phyloP scores from a whole-genome alignment of 164 flowering plant species.

The Piper longum region DNA sequence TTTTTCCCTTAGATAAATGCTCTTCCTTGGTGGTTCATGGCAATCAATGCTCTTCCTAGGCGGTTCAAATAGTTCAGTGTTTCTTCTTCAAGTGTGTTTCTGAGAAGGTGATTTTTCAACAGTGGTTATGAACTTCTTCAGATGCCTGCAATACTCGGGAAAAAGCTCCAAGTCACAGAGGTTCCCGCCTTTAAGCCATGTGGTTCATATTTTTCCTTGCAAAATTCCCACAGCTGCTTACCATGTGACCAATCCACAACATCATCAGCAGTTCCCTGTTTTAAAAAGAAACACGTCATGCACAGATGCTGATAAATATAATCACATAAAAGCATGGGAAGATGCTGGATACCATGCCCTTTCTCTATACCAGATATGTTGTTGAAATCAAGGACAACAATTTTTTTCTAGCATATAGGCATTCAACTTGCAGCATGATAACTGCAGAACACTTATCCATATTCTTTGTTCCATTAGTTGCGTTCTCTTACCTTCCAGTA shows the following conservation, averaged over 20 bases:
- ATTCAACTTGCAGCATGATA: too few species aligned
- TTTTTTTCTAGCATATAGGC: too few species aligned
- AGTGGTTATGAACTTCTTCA: slow-evolving; percentile 57
- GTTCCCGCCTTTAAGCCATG: slow-evolving; percentile 77
- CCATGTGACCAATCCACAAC: slow-evolving; percentile 88
- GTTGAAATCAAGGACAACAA: too few species aligned
- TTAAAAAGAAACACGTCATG: too few species aligned
- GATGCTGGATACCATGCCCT: too few species aligned
- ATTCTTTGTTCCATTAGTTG: too few species aligned
- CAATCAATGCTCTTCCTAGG: slow-evolving; percentile 39
- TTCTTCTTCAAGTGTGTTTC: slow-evolving; percentile 34
- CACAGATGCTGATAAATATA: too few species aligned
- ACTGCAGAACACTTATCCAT: too few species aligned
- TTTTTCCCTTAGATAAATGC: slow-evolving; percentile 27
- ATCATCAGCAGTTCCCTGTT: slow-evolving; percentile 79
- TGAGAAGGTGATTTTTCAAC: slow-evolving; percentile 53
- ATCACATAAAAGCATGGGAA: too few species aligned
- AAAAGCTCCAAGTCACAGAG: slow-evolving; percentile 71
- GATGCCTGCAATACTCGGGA: slow-evolving; percentile 68
- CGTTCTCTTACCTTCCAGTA: too few species aligned
- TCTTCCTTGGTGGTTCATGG: slow-evolving; percentile 33
- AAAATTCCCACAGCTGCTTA: slow-evolving; percentile 74
- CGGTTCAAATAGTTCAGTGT: slow-evolving; percentile 30
- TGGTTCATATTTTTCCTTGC: slow-evolving; percentile 79
- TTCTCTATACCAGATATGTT: too few species aligned